A percentile compares a stretch with the other conserved stretches of the same genome.
Evolutionary conservation across 257 asterid genomes (phyloP).

Genomic region (Solanum clarkiae): DNA sequence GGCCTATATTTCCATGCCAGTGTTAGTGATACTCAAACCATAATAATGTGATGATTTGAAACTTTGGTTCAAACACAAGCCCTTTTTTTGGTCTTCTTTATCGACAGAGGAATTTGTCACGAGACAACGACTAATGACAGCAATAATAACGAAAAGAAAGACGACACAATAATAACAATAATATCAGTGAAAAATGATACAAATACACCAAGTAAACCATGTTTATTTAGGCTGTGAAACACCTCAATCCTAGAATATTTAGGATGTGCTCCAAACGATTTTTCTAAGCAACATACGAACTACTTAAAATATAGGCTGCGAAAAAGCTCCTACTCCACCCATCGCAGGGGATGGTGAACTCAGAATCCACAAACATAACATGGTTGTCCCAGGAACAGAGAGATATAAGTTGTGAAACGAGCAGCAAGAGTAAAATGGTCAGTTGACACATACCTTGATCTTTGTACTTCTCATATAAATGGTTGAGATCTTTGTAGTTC

Average conservation of each 20-base stretch:
- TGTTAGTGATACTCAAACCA: not conserved
- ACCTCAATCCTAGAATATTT: not conserved
- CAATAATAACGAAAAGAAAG: not conserved
- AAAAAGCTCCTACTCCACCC: not conserved
- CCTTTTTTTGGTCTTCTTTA: not conserved
- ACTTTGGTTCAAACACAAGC: not conserved
- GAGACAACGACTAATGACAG: not conserved
- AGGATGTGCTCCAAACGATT: not conserved
- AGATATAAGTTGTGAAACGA: not conserved
- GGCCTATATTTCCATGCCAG: conserved; percentile 22
- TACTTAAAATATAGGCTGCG: not conserved
- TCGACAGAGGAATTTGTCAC: not conserved
- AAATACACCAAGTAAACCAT: not conserved
- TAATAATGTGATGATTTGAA: not conserved
- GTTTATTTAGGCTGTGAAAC: not conserved
- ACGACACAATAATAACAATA: too few relatives aligned
- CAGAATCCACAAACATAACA: too few relatives aligned
- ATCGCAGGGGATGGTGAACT: too few relatives aligned
- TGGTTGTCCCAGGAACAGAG: not conserved
- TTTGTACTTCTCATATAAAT: conserved; percentile 48
- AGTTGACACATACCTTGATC: conserved; percentile 39
- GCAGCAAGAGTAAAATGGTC: not conserved
- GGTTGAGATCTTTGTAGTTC: conserved; percentile 66
- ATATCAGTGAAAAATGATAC: not conserved
- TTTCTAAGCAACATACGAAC: not conserved